A percentile compares a stretch with the other conserved stretches of the same genome.
Conservation (phyloP, 345 rosid genomes). For the Boechera retrofracta region DNA sequence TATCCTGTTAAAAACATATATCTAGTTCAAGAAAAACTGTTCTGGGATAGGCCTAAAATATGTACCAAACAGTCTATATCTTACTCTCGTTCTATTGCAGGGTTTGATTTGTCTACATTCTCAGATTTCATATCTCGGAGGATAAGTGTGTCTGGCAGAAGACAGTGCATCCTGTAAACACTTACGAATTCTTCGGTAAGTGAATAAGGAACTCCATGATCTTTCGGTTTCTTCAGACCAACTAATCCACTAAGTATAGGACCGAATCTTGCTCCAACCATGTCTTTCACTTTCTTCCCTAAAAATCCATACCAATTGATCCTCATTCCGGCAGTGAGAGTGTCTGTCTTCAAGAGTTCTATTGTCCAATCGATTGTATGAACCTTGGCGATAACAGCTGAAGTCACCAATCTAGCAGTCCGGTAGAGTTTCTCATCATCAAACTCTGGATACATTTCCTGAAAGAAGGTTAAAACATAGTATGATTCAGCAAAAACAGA, state of each 20-base stretch:
- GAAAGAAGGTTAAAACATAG: not conserved
- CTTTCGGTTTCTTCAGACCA: conserved; percentile 70
- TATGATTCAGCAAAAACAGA: conserved; percentile 4
- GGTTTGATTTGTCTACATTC: conserved; percentile 47
- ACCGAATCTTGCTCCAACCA: conserved; percentile 60
- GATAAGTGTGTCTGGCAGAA: conserved; percentile 64
- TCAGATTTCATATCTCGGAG: conserved; percentile 58
- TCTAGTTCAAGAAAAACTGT: conserved; percentile 15
- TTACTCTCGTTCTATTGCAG: conserved; percentile 60
- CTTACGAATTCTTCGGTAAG: conserved; percentile 76
- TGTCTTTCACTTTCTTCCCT: conserved; percentile 74
- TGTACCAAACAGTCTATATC: conserved; percentile 6
- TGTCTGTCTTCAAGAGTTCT: conserved; percentile 71
- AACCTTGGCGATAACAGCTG: conserved; percentile 82
- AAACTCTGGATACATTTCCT: conserved; percentile 59
- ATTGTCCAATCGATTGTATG: conserved; percentile 92
- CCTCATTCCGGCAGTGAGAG: conserved; percentile 74
- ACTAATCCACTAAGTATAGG: conserved; percentile 70
- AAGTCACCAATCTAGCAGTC: conserved; percentile 71
- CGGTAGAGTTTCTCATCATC: conserved; percentile 72
- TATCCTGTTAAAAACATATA: conserved; percentile 47
- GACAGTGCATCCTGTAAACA: conserved; percentile 75
- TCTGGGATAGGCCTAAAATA: not conserved
- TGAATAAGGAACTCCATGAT: conserved; percentile 82
- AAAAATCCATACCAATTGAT: conserved; percentile 75